Evolutionary conservation across 805 yeast species (phyloP), one percentile per base, ranked within the genome.

Genomic region (Starmerella ratchasimensis): DNA sequence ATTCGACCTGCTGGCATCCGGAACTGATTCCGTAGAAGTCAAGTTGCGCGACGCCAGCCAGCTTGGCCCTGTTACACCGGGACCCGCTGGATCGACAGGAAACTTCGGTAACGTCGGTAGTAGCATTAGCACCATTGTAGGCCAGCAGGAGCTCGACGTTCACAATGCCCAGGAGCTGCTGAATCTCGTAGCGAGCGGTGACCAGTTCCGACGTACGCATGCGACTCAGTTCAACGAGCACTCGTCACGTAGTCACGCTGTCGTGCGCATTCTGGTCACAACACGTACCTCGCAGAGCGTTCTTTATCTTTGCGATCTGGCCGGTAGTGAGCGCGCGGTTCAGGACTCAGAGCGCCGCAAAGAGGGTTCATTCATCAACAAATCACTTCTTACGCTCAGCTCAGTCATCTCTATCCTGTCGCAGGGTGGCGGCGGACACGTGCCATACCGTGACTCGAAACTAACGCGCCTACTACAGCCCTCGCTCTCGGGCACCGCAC

Each of bases 381-480:
- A 84, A 55, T 86, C 96, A 0, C 66, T 88, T 29, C 64, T 88
- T 36, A 93, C 97, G 0, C 67, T 88, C 35, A 84, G 95, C 5
- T 81, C 94, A 1, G 95, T 88, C n/a, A 84, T 88, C 41, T 74
- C 93, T 19, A 76, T 82, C 49, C 63, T 88, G 27, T 71, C 81
- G 18, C 65, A 63, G 13, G 53, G 56, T 15, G 50, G 56, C 25
- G 55, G 56, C 17, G 73, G 71, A 11, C 96, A 90, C 54, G 71
- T 90, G 25, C 96, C 96, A 0, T 88, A 82, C 59, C 65, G 98
- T 55, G 97, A 88, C 56, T 82, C 94, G 3, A 88, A 88, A 54
- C 69, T 88, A 40, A 88, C 98, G 0, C 64, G 98, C 41, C 61
- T 88, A 23, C 61, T 88, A 39, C 97, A 90, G 58, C 95, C 95